Evolutionary conservation across 352 stramenopile genomes (phyloP).

Genomic region (Globisporangium spinosum): DNA sequence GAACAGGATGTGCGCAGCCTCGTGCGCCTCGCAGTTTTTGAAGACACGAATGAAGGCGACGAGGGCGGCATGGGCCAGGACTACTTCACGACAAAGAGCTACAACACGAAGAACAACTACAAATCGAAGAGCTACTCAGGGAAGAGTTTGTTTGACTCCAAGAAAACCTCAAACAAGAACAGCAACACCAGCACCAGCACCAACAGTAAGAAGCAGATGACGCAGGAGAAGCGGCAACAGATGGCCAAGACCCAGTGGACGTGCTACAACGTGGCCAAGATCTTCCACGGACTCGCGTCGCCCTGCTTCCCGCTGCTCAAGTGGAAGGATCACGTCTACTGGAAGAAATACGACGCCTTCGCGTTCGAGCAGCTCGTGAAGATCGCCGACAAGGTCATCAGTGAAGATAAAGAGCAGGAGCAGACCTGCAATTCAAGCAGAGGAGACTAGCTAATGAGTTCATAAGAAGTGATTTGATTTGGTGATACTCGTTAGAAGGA

Average conservation of each 20-base stretch:
- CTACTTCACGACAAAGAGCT: background rate
- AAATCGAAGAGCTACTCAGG: background rate
- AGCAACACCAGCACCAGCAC: background rate
- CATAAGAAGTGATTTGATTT: background rate
- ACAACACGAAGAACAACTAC: background rate
- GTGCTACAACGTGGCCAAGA: constrained; percentile 61
- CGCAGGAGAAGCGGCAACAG: constrained; percentile 1
- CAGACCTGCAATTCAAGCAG: background rate
- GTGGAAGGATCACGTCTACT: constrained; percentile 66
- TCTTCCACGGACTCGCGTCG: constrained; percentile 74
- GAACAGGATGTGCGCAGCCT: constrained; percentile 48
- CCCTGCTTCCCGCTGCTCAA: constrained; percentile 50
- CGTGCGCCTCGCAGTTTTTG: constrained; percentile 22
- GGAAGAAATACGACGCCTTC: constrained; percentile 60
- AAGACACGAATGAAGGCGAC: constrained; percentile 18
- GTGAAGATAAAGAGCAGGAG: constrained; percentile 15
- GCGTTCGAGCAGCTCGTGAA: constrained; percentile 73
- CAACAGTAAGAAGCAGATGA: background rate
- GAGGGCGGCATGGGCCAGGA: background rate
- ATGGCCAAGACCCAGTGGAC: constrained; percentile 38
- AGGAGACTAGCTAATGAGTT: background rate
- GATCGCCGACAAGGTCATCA: constrained; percentile 55
- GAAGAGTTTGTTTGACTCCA: background rate
- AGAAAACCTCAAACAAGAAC: constrained; percentile 1
- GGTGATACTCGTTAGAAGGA: background rate